A percentile compares a stretch with the other conserved stretches of the same genome.
Conservation (phyloP, 1,284 basidiomycete genomes). For the Polyporus tsugae region DNA sequence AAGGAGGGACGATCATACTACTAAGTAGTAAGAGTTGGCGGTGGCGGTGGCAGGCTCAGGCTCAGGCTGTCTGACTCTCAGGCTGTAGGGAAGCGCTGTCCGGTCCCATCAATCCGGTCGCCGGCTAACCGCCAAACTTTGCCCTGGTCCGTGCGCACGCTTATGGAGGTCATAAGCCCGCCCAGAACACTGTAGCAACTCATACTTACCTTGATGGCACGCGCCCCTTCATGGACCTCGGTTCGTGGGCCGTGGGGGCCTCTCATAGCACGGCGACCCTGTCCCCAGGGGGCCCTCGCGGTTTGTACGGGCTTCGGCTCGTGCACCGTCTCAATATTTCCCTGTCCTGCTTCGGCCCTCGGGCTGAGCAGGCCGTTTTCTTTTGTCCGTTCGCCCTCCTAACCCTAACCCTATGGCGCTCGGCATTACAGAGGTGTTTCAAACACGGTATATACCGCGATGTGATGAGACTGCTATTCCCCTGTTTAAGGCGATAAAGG, state of each 20-base stretch:
- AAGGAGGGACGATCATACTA: too few relatives aligned
- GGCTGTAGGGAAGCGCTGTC: background rate
- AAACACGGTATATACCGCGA: background rate
- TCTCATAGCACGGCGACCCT: constrained; percentile 77
- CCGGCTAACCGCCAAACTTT: constrained; percentile 1
- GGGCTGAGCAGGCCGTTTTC: constrained; percentile 43
- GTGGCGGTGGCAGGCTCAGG: too few relatives aligned
- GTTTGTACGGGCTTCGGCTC: constrained; percentile 70
- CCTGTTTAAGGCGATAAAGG: too few relatives aligned
- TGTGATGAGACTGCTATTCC: too few relatives aligned
- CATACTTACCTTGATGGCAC: constrained; percentile 50
- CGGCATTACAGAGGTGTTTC: background rate
- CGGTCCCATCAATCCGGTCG: background rate
- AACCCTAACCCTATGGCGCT: constrained; percentile 40
- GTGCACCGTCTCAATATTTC: constrained; percentile 77
- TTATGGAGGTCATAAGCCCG: constrained; percentile 30
- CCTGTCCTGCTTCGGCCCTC: constrained; percentile 63
- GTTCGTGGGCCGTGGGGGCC: constrained; percentile 51
- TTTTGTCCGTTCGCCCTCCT: constrained; percentile 34
- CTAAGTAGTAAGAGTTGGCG: too few relatives aligned
- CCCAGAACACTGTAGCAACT: constrained; percentile 26
- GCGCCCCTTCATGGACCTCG: constrained; percentile 46
- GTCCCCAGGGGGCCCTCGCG: constrained; percentile 54
- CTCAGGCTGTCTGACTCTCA: too few relatives aligned
- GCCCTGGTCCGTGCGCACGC: constrained; percentile 41